phyloP scores from a whole-genome alignment of 2,329 filamentous ascomycete genomes.

The Xylariaceae sp. region DNA sequence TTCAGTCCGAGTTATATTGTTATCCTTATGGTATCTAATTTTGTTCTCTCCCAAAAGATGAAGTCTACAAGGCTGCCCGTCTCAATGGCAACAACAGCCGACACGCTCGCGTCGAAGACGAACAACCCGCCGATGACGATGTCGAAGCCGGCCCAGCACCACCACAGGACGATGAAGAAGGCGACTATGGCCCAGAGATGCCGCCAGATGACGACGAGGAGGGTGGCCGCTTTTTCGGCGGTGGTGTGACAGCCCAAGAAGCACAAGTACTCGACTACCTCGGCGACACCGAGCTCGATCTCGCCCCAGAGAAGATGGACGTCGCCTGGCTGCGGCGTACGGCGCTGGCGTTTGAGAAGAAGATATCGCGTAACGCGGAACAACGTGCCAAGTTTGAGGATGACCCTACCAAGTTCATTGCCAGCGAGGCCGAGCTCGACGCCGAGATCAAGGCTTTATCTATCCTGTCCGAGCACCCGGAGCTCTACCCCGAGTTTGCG shows the following conservation, averaged over 20 bases:
- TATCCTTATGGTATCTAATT: conserved; percentile 1
- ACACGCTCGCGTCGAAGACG: conserved; percentile 42
- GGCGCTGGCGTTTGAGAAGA: conserved; percentile 80
- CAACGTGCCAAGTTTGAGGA: conserved; percentile 56
- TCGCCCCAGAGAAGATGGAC: conserved; percentile 70
- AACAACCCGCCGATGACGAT: conserved; percentile 36
- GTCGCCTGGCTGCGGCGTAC: conserved; percentile 75
- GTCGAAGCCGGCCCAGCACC: conserved; percentile 47
- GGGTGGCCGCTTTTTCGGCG: conserved; percentile 92
- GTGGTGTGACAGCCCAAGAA: conserved; percentile 77
- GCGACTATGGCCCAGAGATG: conserved; percentile 28
- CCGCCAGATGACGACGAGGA: conserved; percentile 58
- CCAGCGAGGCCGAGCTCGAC: conserved; percentile 75
- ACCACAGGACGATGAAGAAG: conserved; percentile 39
- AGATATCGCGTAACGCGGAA: conserved; percentile 85
- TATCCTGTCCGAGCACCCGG: conserved; percentile 79
- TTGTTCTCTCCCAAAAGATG: conserved; percentile 37
- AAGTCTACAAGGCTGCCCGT: conserved; percentile 61
- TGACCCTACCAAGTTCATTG: conserved; percentile 31
- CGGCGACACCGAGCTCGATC: conserved; percentile 45
- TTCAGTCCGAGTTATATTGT: neutral
- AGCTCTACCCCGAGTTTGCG: conserved; percentile 39
- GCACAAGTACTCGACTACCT: conserved; percentile 83
- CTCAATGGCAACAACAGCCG: conserved; percentile 40
- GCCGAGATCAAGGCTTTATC: conserved; percentile 80